Base-by-base conservation (phyloP, 2,329 filamentous ascomycete species). In the Fusarium newnesense region DNA sequence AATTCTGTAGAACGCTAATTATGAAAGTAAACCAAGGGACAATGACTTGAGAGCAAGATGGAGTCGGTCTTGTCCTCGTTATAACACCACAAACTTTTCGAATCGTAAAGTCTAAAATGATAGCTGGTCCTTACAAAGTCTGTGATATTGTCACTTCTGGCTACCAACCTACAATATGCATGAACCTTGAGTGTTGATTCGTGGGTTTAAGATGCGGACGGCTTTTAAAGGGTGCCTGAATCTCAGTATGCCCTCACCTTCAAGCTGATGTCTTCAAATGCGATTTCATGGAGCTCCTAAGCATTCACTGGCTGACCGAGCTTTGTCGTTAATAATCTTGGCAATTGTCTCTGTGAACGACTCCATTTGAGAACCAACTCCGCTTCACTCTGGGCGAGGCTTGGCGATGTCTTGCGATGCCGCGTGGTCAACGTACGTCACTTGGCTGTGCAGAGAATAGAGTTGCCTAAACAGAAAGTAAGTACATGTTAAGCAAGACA, bases 351-450 rank as follows among this genome's bases (percentile, higher is more conserved):
- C 56, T 68, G 43, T 54, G 19, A 40, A 44, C 64, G 26, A 65
- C 44, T 46, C 39, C 32, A 54, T 19, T 26, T 46, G 64, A 56
- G 46, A 70, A 56, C 59, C 37, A 42, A 57, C 64, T 62, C 52
- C 53, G 68, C 57, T 62, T 73, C 61, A 69, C 37, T 62, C 56
- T 68, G 36, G 46, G 42, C 62, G 50, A 67, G 61, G 69, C 72
- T 73, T 75, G 72, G 72, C 72, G 56, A 56, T 70, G 72, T 24
- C 24, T 24, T 24, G 24, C 24, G 24, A 24, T 24, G 24, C 24
- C 72, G 72, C 72, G 72, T 74, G 64, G 42, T 67, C 65, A 44
- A 64, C 50, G 47, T 75, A 74, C 72, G 72, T 74, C 69, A 74
- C 64, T 73, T 75, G 66, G 44, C 59, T 60, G 47, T 64, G 43